Conservation (phyloP, 176 grass and related monocot species). For the Oryza coarctata region DNA sequence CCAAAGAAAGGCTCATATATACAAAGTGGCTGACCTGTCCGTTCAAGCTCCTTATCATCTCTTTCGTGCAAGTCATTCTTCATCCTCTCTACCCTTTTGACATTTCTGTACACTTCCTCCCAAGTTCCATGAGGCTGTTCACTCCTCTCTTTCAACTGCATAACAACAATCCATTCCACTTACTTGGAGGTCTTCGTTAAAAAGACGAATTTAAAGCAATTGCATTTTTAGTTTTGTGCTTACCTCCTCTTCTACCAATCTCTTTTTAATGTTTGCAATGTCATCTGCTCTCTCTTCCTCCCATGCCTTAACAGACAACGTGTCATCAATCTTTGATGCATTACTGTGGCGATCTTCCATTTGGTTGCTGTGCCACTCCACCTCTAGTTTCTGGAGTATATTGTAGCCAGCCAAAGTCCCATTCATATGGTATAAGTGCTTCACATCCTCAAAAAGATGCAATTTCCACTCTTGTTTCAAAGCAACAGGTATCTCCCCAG, state of each 20-base stretch:
- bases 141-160: slow-evolving; percentile 90
- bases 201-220: not conserved
- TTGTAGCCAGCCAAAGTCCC: slow-evolving; percentile 48
- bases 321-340: slow-evolving; percentile 55
- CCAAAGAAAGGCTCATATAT: slow-evolving; percentile 99
- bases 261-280: slow-evolving; percentile 50
- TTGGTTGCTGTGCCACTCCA: slow-evolving; percentile 55
- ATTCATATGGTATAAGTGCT: slow-evolving; percentile 44
- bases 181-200: slow-evolving; percentile 1
- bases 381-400: slow-evolving; percentile 66
- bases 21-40: slow-evolving; percentile 92
- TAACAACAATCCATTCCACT: slow-evolving; percentile 31
- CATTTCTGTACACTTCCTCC: slow-evolving; percentile 97
- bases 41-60: slow-evolving; percentile 91
- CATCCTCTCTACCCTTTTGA: slow-evolving; percentile 77
- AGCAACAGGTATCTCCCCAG: slow-evolving; percentile 58
- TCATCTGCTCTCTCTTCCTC: slow-evolving; percentile 78
- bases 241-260: slow-evolving; percentile 85
- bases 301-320: slow-evolving; percentile 66
- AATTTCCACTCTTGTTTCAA: slow-evolving; percentile 89
- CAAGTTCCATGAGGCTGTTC: slow-evolving; percentile 84
- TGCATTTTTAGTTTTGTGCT: slow-evolving; percentile 22
- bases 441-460: slow-evolving; percentile 68
- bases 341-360: slow-evolving; percentile 37
- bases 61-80: slow-evolving; percentile 94